phyloP scores from a whole-genome alignment of 208 protist species.

The Leishmania gerbilli region DNA sequence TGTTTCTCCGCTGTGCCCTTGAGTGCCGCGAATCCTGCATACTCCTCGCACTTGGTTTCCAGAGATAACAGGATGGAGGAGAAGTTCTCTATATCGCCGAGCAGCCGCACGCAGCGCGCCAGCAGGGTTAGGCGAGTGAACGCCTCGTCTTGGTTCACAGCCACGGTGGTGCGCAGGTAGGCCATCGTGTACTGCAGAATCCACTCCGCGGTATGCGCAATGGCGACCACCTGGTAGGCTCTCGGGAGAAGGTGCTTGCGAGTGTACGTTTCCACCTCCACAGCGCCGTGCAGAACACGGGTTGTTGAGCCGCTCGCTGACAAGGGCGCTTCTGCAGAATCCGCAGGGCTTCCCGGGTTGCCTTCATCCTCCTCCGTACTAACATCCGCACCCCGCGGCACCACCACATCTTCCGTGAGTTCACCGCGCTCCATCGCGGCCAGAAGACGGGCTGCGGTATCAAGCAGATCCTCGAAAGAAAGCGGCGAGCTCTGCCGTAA shows the following conservation, averaged over 20 bases:
- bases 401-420: constrained; percentile 34
- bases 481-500: constrained; percentile 50
- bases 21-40: constrained; percentile 61
- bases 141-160: constrained; percentile 56
- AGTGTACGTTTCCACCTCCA: constrained; percentile 63
- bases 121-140: constrained; percentile 61
- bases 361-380: background rate
- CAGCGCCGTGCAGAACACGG: constrained; percentile 53
- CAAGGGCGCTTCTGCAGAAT: background rate
- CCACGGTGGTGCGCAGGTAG: constrained; percentile 61
- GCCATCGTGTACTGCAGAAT: constrained; percentile 86
- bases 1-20: constrained; percentile 48
- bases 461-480: constrained; percentile 56
- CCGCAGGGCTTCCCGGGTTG: background rate
- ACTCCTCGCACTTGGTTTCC: constrained; percentile 64
- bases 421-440: constrained; percentile 64
- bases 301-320: background rate
- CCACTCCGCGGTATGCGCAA: constrained; percentile 77
- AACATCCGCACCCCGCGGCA: constrained; percentile 35
- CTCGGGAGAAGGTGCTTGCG: constrained; percentile 45
- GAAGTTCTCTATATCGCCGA: constrained; percentile 74
- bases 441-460: constrained; percentile 49
- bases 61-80: constrained; percentile 67
- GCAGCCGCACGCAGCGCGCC: constrained; percentile 70
- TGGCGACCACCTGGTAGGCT: constrained; percentile 42